A percentile compares a stretch with the other conserved stretches of the same genome.
These are phyloP conservation scores for Xerocomellus amylosporus DNA, from an alignment of 768 basidiomycete species.

Conservation along the genomic window DNA sequence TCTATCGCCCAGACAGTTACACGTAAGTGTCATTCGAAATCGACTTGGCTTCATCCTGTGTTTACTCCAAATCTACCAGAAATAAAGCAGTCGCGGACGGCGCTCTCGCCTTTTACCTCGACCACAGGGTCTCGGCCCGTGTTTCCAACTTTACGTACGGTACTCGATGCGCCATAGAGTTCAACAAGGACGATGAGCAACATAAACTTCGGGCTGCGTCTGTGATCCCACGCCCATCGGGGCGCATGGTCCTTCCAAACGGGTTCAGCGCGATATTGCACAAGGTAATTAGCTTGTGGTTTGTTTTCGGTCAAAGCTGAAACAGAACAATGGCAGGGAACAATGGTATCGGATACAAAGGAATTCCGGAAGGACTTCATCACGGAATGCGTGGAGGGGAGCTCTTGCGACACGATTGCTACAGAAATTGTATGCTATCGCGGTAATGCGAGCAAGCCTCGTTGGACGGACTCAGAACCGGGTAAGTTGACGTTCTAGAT, in stretches of 20 bases:
- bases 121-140: conserved; percentile 40
- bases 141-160: conserved; percentile 42
- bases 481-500: conserved; percentile 5
- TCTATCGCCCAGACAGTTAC: conserved; percentile 51
- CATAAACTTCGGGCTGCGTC: conserved; percentile 28
- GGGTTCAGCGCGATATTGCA: conserved; percentile 32
- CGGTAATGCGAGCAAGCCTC: conserved; percentile 22
- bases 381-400: conserved; percentile 28
- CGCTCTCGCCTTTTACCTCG: conserved; percentile 42
- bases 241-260: conserved; percentile 32
- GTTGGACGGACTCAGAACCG: conserved; percentile 32
- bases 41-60: not conserved
- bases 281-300: conserved; percentile 15
- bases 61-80: conserved; percentile 21
- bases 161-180: conserved; percentile 28
- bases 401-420: conserved; percentile 27
- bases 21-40: conserved; percentile 36
- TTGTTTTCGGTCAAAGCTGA: not conserved
- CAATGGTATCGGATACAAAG: conserved; percentile 27
- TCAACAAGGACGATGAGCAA: conserved; percentile 29
- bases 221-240: conserved; percentile 32
- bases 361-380: conserved; percentile 34
- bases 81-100: conserved; percentile 49
- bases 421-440: conserved; percentile 34
- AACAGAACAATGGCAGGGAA: conserved; percentile 17